phyloP scores from a whole-genome alignment of 163 green algal genomes.

The Smithsoniella earleae region DNA sequence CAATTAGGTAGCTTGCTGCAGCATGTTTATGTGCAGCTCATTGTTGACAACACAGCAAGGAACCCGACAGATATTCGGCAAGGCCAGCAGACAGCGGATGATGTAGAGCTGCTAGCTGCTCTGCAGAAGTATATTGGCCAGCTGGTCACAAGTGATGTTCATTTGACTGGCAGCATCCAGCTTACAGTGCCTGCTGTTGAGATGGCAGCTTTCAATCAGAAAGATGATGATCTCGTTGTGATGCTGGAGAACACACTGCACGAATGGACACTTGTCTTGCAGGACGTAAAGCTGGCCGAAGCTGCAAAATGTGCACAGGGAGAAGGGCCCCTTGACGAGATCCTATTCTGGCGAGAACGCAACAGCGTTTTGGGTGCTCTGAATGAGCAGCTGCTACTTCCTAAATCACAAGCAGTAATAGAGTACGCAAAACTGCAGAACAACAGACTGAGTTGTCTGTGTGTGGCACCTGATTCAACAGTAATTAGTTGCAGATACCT shows the following conservation, averaged over 20 bases:
- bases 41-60: too few relatives aligned
- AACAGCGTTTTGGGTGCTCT: conserved; percentile 60
- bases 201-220: not conserved
- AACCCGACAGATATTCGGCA: too few relatives aligned
- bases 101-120: not conserved
- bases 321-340: conserved; percentile 67
- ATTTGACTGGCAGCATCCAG: conserved; percentile 25
- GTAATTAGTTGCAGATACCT: conserved; percentile 40
- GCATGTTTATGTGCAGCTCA: not conserved
- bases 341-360: conserved; percentile 77
- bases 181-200: not conserved
- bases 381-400: conserved; percentile 74
- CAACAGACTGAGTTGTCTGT: too few relatives aligned
- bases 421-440: conserved; percentile 32
- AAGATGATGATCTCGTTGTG: not conserved
- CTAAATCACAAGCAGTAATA: conserved; percentile 38
- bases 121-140: conserved; percentile 28
- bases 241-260: conserved; percentile 18
- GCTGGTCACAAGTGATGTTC: conserved; percentile 3
- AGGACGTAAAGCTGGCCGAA: conserved; percentile 13
- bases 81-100: not conserved
- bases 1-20: not conserved
- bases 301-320: conserved; percentile 25
- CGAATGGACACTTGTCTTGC: conserved; percentile 7
- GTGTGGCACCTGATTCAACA: too few relatives aligned